Conservation (phyloP, 306 rosid genomes). For the Castanopsis chinensis region DNA sequence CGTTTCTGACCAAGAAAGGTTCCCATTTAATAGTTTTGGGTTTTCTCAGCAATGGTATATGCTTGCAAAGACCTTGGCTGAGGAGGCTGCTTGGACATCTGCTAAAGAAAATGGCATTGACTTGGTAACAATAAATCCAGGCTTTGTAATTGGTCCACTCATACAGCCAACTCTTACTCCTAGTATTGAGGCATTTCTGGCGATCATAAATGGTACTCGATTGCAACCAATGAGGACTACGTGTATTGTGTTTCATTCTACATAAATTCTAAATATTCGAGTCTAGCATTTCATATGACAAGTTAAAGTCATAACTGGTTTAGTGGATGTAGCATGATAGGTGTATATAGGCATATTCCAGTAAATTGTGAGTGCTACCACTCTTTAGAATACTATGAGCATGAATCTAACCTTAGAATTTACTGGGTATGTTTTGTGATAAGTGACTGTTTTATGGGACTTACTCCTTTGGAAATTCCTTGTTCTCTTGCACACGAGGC, state of each 20-base stretch:
- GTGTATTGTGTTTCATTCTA: background rate
- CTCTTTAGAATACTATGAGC: background rate
- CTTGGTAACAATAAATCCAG: conserved; percentile 26
- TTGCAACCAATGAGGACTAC: background rate
- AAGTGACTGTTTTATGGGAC: background rate
- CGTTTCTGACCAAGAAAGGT: background rate
- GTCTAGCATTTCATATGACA: background rate
- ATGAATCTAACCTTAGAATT: background rate
- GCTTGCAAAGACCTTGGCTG: conserved; percentile 29
- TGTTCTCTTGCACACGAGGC: background rate
- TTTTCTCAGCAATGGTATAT: conserved; percentile 19
- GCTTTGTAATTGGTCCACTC: conserved; percentile 19
- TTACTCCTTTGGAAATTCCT: background rate
- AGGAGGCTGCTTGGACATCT: conserved; percentile 37
- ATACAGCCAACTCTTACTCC: conserved; percentile 21
- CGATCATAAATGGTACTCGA: background rate
- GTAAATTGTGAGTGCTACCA: background rate
- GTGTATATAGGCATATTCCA: background rate
- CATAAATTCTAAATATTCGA: background rate
- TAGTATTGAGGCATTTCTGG: background rate
- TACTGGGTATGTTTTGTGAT: background rate
- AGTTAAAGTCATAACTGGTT: too few species aligned
- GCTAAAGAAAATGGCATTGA: conserved; percentile 21
- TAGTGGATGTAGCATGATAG: too few species aligned
- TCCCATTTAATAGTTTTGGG: background rate